A percentile compares a stretch with the other conserved stretches of the same genome.
Conservation (phyloP, 306 rosid species). For the Pyrus pyrifolia region DNA sequence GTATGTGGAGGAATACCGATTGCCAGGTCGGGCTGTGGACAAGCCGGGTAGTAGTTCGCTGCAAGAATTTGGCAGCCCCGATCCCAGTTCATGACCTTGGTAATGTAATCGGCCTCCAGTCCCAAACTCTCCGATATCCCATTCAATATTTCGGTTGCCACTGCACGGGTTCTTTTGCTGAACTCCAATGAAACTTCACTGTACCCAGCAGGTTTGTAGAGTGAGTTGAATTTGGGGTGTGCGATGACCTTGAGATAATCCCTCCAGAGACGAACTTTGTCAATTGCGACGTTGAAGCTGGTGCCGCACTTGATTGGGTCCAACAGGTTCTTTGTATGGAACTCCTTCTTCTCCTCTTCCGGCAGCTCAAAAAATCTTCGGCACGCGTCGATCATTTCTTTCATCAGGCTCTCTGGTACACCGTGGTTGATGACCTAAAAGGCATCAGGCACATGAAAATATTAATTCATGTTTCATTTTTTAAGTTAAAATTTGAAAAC, state of each 20-base stretch:
- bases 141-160: constrained; percentile 12
- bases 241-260: constrained; percentile 41
- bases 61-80: not conserved
- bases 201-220: constrained; percentile 29
- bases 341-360: constrained; percentile 12
- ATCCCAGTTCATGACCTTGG: not conserved
- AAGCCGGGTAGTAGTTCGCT: not conserved
- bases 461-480: not conserved
- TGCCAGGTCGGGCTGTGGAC: not conserved
- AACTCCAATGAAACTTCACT: constrained; percentile 37
- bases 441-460: not conserved
- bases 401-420: constrained; percentile 27
- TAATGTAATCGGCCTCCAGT: not conserved
- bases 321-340: not conserved
- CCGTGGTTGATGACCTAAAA: constrained; percentile 25
- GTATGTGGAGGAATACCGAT: constrained; percentile 1
- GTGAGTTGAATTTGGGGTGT: constrained; percentile 43
- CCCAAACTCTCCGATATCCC: constrained; percentile 9
- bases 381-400: constrained; percentile 20
- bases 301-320: constrained; percentile 36
- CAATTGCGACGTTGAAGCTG: constrained; percentile 30
- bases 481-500: too few relatives aligned
- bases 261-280: constrained; percentile 42
- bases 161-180: constrained; percentile 25
- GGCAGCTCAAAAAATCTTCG: constrained; percentile 8